These are phyloP conservation scores for Odontarrhena argentea DNA, from an alignment of 345 rosid species.

Conservation along the genomic window DNA sequence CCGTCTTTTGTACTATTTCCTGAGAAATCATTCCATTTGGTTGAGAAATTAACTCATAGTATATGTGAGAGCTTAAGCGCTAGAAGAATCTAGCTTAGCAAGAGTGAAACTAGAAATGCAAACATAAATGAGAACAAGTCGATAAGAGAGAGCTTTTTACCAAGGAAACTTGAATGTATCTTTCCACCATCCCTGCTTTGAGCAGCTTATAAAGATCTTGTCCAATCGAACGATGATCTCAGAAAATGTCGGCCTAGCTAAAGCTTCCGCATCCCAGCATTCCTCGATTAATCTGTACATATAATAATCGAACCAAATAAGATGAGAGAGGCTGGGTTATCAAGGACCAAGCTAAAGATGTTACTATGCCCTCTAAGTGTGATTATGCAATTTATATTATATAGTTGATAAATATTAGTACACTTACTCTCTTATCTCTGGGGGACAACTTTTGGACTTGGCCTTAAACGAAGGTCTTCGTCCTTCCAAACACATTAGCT, in stretches of 20 bases:
- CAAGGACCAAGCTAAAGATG: conserved; percentile 16
- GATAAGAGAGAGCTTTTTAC: conserved; percentile 45
- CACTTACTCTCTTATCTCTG: conserved; percentile 83
- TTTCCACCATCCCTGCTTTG: conserved; percentile 96
- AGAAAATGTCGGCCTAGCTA: conserved; percentile 79
- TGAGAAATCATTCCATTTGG: conserved; percentile 27
- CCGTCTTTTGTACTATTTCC: conserved; percentile 33
- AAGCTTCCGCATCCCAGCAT: conserved; percentile 73
- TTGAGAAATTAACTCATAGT: conserved; percentile 15
- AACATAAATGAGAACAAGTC: conserved; percentile 27
- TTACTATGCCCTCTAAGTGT: neutral
- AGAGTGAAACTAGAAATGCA: conserved; percentile 5
- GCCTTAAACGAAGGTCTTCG: conserved; percentile 73
- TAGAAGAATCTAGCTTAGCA: conserved; percentile 2
- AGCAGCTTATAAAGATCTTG: conserved; percentile 59
- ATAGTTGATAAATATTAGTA: conserved; percentile 7
- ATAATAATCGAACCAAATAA: conserved; percentile 11
- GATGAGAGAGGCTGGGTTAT: conserved; percentile 15
- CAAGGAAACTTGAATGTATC: conserved; percentile 95
- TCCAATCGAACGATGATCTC: conserved; percentile 87
- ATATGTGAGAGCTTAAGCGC: conserved; percentile 20
- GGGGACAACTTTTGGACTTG: conserved; percentile 72
- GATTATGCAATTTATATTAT: conserved; percentile 11
- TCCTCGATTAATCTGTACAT: conserved; percentile 78
- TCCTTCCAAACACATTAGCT: conserved; percentile 75